Evolutionary conservation across 371 early-diverging fungal species (phyloP).

Genomic region (Catenaria anguillulae): DNA sequence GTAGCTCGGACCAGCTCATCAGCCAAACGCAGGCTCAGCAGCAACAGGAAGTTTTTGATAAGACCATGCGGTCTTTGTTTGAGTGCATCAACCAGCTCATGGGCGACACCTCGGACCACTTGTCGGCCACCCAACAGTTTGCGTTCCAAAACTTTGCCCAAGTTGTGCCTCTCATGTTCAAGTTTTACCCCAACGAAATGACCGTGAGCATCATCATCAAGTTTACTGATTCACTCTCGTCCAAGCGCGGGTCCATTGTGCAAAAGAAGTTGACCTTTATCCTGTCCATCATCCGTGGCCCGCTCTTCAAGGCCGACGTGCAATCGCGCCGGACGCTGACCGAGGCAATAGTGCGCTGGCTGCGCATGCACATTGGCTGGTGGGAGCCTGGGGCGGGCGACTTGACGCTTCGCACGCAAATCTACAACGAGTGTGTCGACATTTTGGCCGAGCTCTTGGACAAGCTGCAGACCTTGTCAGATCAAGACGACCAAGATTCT

Average conservation of each 20-base stretch:
- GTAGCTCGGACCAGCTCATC: not conserved
- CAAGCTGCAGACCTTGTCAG: constrained; percentile 27
- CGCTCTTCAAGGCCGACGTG: constrained; percentile 34
- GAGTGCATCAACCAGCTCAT: constrained; percentile 31
- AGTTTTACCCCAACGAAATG: constrained; percentile 29
- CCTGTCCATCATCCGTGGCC: constrained; percentile 36
- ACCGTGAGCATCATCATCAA: constrained; percentile 29
- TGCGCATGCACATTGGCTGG: constrained; percentile 35
- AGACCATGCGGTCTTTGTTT: constrained; percentile 24
- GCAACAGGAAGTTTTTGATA: constrained; percentile 19
- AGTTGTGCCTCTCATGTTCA: constrained; percentile 33
- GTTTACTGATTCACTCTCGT: constrained; percentile 35
- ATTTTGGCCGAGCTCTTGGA: constrained; percentile 38
- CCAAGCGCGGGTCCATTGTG: constrained; percentile 37
- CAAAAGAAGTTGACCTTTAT: constrained; percentile 42
- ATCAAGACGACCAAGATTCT: constrained; percentile 17
- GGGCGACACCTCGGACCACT: constrained; percentile 32
- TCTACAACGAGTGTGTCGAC: constrained; percentile 30
- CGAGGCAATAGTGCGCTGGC: constrained; percentile 38
- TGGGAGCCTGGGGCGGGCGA: constrained; percentile 18
- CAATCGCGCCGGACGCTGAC: constrained; percentile 33
- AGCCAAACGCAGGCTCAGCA: constrained; percentile 6
- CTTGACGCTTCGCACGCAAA: constrained; percentile 28
- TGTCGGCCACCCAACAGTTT: constrained; percentile 51
- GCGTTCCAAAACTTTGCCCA: constrained; percentile 46